Base-by-base conservation (phyloP, 306 rosid species). In the Abrus pulchellus region DNA sequence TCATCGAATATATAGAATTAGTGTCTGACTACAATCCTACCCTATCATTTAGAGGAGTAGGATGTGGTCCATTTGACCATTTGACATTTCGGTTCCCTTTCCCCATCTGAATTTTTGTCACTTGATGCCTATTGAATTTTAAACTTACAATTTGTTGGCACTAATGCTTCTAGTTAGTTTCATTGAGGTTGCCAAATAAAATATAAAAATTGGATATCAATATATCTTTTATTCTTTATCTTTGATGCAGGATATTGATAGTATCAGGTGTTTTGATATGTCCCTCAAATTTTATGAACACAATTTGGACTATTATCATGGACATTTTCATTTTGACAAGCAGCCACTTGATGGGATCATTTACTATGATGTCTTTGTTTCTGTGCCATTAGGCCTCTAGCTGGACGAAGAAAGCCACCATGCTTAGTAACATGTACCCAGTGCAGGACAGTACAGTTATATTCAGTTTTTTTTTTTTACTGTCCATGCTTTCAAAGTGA, bases 261-360 rank as follows among this genome's bases (percentile, higher is more conserved):
- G 56, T 34, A 59, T 74, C 68, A 43, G 79, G 67, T 73, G 67
- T 73, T 73, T 74, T 59, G 45, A 75, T 65, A 77, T 77, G 48
- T 64, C 60, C 54, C 73, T 50, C 2, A 11, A 34, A 76, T 50
- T 49, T 13, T 62, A 62, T 14, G 52, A 77, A 50, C 54, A 9
- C 45, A 67, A 56, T 68, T 56, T 68, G 57, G 74, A 45, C 14
- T 45, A 27, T 68, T 45, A 47, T 68, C 70, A 54, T 45, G 77
- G 1, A 29, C 77, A 57, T 45, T 56, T 69, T 47, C 63, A 45
- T 57, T 43, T 68, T 44, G 60, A 55, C 69, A 45, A 32, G 30
- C 41, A 32, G 52, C 61, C 45, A 69, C 41, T 29, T 78, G 77
- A 79, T 70, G 13, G 41, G 32, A 7, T 59, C 9, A 70, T 69